Evolutionary conservation across 305 asterid species (phyloP).

Genomic region (Solanum hybrid): DNA sequence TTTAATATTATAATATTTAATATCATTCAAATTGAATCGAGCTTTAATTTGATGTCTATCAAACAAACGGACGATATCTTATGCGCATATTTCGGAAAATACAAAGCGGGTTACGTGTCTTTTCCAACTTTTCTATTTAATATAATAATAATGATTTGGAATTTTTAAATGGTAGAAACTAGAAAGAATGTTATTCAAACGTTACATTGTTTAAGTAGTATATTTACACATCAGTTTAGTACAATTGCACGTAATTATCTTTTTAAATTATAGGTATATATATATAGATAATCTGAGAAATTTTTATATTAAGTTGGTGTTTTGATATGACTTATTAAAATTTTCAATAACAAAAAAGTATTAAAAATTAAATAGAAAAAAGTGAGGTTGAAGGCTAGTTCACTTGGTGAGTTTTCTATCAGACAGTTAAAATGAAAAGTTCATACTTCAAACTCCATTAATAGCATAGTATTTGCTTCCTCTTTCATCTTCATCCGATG

Average conservation of each 20-base stretch:
- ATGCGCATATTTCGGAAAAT: slow-evolving; percentile 21
- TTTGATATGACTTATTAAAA: neutral
- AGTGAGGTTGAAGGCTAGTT: too few relatives aligned
- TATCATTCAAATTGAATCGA: too few relatives aligned
- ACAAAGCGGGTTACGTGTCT: neutral
- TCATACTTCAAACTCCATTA: neutral
- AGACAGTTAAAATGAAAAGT: too few relatives aligned
- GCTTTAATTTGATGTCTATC: neutral
- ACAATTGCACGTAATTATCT: neutral
- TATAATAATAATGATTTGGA: neutral
- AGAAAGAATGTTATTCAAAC: neutral
- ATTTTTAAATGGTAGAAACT: neutral
- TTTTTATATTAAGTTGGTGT: neutral
- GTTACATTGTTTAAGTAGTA: neutral
- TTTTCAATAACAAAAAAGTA: neutral
- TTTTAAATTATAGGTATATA: neutral
- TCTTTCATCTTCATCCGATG: neutral
- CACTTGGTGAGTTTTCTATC: neutral
- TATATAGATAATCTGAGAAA: neutral
- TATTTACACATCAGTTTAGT: neutral
- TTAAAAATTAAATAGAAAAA: neutral
- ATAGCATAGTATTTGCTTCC: neutral
- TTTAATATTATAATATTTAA: too few relatives aligned
- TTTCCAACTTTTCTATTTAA: neutral
- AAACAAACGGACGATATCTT: slow-evolving; percentile 15